Evolutionary conservation across 768 basidiomycete genomes (phyloP).

Genomic region (Leccinum subgranulosum): DNA sequence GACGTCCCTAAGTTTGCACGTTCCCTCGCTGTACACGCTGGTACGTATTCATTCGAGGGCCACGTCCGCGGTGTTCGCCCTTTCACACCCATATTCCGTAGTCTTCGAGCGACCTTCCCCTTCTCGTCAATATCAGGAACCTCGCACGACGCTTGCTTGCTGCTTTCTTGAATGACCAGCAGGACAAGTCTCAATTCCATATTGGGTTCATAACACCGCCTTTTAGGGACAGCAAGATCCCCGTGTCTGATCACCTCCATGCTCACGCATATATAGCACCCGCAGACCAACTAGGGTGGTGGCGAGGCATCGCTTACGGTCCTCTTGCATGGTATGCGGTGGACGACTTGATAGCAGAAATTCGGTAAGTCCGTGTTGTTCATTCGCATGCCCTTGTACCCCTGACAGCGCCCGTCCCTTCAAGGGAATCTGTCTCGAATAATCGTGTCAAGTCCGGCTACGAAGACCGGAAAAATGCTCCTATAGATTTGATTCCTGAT

Average conservation of each 20-base stretch:
- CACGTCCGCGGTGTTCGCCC: constrained; percentile 18
- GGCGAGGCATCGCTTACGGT: neutral
- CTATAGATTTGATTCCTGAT: constrained; percentile 70
- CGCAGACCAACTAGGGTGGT: neutral
- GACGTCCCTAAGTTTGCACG: constrained; percentile 56
- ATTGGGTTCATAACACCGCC: constrained; percentile 74
- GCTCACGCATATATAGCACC: constrained; percentile 70
- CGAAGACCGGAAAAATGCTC: neutral
- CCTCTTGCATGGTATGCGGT: neutral
- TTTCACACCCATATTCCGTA: constrained; percentile 43
- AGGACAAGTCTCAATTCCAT: neutral
- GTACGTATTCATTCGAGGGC: constrained; percentile 33
- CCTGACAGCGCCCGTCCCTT: neutral
- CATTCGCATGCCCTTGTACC: neutral
- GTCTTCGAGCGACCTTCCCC: neutral
- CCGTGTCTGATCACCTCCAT: constrained; percentile 77
- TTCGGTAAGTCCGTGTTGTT: constrained; percentile 48
- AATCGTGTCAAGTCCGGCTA: neutral
- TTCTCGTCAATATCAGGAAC: constrained; percentile 1
- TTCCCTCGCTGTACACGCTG: constrained; percentile 71
- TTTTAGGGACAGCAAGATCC: constrained; percentile 74
- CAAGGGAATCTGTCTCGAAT: constrained; percentile 49
- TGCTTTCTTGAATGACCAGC: neutral
- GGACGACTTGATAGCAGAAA: constrained; percentile 67
- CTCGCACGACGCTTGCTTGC: neutral